Base-by-base conservation (phyloP, 352 stramenopile genomes). In the Pythium aristosporum region DNA sequence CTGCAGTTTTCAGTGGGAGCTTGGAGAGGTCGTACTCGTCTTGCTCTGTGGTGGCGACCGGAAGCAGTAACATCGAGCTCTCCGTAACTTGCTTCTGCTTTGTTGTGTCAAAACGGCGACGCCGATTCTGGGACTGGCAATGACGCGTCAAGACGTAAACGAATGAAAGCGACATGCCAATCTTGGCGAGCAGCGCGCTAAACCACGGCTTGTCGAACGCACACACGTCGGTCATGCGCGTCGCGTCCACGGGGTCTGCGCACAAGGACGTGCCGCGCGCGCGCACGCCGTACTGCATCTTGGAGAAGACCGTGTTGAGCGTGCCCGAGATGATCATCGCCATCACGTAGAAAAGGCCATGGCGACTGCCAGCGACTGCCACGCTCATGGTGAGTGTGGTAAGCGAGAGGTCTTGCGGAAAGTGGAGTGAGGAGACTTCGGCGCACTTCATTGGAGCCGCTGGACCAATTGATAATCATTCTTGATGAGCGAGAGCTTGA, bases 191-290 rank as follows among this genome's bases (percentile, higher is more conserved):
- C 68, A 94, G 66, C 39, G 89, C 83, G 50, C 82, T 77, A 65
- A 92, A 94, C 82, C 82, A 94, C 23, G 85, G 85, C 74, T 94
- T 94, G 76, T 83, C 77, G 63, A 94, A 94, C 59, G 80, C 74
- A 34, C 85, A 94, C 53, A 82, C 47, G 62, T 66, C 82, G 61
- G 80, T 89, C 42, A 63, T 42, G 16, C 10, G 15, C 20, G 53
- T n/a, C 18, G 43, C 36, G 30, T 60, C 43, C 47, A 55, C 4
- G 41, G 82, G 79, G 64, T 90, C 79, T 37, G 72, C 32, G 58
- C 82, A 94, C 18, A 71, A 64, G 52, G 73, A 69, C 11, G 67
- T 82, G 56, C 85, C 82, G 4, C 76, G 62, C 11, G 82, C 57
- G n/a, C 76, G 80, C 49, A 91, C 57, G n/a, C 75, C 73, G 71